Conservation (phyloP, 78 protist species). For the Chrysochromulina tobinii region DNA sequence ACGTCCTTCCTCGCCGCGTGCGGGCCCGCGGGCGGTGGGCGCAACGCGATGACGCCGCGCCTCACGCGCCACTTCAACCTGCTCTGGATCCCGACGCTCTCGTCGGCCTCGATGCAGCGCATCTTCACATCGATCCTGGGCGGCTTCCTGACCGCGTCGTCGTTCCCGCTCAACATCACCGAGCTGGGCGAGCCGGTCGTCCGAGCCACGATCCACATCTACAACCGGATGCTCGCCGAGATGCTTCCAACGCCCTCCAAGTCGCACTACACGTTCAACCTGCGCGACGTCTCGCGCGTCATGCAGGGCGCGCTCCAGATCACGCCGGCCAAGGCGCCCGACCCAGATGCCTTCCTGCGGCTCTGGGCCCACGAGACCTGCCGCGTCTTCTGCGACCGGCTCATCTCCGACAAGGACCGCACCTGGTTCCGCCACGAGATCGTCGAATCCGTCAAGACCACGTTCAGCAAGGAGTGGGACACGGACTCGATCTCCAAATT, state of each 20-base stretch:
- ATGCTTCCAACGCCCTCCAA: conserved; percentile 88
- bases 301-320: conserved; percentile 60
- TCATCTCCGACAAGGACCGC: conserved; percentile 7
- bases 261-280: conserved; percentile 93
- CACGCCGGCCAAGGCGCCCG: conserved; percentile 1
- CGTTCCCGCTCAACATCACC: too few relatives aligned
- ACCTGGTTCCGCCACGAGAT: neutral
- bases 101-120: conserved; percentile 32
- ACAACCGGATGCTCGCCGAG: conserved; percentile 60
- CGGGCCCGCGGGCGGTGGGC: conserved; percentile 92
- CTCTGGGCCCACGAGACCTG: conserved; percentile 64
- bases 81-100: conserved; percentile 70
- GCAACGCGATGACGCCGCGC: conserved; percentile 72
- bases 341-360: neutral
- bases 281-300: conserved; percentile 83
- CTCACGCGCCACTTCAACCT: conserved; percentile 80
- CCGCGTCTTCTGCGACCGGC: conserved; percentile 62
- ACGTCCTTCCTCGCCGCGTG: conserved; percentile 58
- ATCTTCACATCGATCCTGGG: conserved; percentile 58
- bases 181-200: conserved; percentile 27
- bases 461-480: conserved; percentile 79
- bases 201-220: conserved; percentile 42
- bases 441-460: too few relatives aligned
- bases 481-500: too few relatives aligned
- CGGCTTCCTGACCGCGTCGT: neutral